phyloP scores from a whole-genome alignment of 1,284 basidiomycete genomes.

The Stygiomarasmius scandens region DNA sequence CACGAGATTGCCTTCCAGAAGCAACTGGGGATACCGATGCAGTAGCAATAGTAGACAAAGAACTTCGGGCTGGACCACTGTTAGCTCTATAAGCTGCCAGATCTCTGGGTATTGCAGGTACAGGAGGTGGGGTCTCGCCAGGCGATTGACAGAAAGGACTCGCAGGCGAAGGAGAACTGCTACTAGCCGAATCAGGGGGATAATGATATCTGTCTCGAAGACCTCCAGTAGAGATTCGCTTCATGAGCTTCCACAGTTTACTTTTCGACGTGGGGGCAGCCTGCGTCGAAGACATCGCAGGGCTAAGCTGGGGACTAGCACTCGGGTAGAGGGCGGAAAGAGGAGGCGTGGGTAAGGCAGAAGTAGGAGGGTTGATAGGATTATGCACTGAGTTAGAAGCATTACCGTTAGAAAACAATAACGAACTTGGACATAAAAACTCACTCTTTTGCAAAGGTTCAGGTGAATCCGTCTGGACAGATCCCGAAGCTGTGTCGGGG shows the following conservation, averaged over 20 bases:
- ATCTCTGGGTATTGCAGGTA: conserved; percentile 58
- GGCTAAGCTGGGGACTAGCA: background rate
- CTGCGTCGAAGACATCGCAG: conserved; percentile 8
- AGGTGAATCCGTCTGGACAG: background rate
- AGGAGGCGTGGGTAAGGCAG: background rate
- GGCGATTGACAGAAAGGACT: conserved; percentile 16
- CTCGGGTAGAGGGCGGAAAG: background rate
- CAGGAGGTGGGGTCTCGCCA: conserved; percentile 43
- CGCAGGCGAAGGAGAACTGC: background rate
- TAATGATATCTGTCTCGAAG: conserved; percentile 57
- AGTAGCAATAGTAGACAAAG: background rate
- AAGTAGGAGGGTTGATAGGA: background rate
- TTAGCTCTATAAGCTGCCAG: background rate
- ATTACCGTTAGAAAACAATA: background rate
- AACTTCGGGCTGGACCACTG: background rate
- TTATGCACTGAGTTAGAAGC: background rate
- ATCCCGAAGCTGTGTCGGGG: background rate
- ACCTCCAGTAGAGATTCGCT: conserved; percentile 65
- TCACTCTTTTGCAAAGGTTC: background rate
- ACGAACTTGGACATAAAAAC: background rate
- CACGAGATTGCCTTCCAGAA: background rate
- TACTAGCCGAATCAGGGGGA: conserved; percentile 15
- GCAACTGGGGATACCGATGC: background rate
- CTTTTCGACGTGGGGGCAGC: conserved; percentile 28
- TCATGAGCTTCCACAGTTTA: conserved; percentile 68